Evolutionary conservation across 1,284 basidiomycete species (phyloP), one percentile per base, ranked within the genome.

Genomic region (Melampsora larici-populina): DNA sequence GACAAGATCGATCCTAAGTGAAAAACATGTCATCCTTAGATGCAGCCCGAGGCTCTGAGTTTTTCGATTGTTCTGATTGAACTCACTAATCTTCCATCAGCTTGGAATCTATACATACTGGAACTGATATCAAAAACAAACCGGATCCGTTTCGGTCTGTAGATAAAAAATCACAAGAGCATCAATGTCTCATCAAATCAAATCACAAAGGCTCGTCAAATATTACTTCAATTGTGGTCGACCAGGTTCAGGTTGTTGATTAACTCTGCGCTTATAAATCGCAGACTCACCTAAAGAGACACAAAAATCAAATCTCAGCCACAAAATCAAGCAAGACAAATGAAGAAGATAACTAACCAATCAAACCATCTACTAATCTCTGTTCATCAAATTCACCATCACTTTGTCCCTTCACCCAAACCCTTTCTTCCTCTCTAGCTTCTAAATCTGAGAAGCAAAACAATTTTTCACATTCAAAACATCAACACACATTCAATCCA

Each of bases 381-480:
- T 79, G 79, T 72, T 85, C 84, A 79, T 85, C 84, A 17, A 85
- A 74, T 79, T 85, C 84, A 0, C 84, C 84, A 18, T 85, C 84
- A 67, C 82, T 81, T 72, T 84, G 84, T 0, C 84, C 80, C 55
- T 81, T 82, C 49, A 84, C 76, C 84, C 84, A 85, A 7, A 80
- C 78, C 0, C 84, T 81, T 78, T 85, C 84, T 67, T 84, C 81
- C 60, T 83, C 82, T 64, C 83, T 83, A 7, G 84, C 84, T 64
- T 84, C 83, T 62, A 85, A 81, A 63, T 80, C 77, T 79, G 55
- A 18, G 21, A 18, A 43, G n/a, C n/a, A n/a, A 18, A 43, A 15
- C 29, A 40, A 40, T 5, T 5, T 40, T 40, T 8, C 40, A 40
- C 9, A 40, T 40, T 13, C 7, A 40, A 9, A 40, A 40, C 9